Percentiles rank a stretch among this genome's conserved stretches.
Conservation (phyloP, 1,139 yeast species). For the Scheffersomyces segobiensis region DNA sequence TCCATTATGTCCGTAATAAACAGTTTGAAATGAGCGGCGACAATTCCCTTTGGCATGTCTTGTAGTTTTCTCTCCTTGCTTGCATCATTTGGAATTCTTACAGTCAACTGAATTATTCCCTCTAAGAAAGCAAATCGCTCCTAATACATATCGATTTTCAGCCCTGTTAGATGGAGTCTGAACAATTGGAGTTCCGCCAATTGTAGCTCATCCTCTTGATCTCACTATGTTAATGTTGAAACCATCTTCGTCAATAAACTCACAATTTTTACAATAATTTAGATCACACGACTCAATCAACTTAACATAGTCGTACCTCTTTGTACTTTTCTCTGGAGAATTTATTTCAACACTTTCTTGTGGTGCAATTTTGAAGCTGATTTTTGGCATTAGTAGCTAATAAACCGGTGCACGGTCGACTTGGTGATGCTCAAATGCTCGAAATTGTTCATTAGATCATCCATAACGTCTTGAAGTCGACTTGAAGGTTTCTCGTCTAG, state of each 20-base stretch:
- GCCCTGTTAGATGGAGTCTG: conserved; percentile 4
- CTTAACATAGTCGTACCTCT: conserved; percentile 1
- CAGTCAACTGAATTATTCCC: conserved; percentile 1
- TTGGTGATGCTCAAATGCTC: conserved; percentile 1
- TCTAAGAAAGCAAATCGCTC: background rate
- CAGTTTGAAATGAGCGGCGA: background rate
- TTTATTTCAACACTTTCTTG: conserved; percentile 2
- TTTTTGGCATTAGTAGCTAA: conserved; percentile 1
- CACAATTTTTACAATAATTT: conserved; percentile 1
- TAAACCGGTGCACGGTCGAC: conserved; percentile 1
- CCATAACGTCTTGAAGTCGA: too few relatives aligned
- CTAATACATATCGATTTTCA: background rate
- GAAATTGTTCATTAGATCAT: background rate
- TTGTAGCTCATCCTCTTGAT: conserved; percentile 1
- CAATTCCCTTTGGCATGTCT: background rate
- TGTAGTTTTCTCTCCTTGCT: too few relatives aligned
- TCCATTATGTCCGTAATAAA: too few relatives aligned
- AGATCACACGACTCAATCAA: background rate
- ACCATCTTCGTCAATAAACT: conserved; percentile 4
- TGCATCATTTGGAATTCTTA: too few relatives aligned
- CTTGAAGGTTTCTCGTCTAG: too few relatives aligned
- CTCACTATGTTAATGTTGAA: conserved; percentile 4
- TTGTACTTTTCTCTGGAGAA: background rate
- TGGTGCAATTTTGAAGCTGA: conserved; percentile 3
- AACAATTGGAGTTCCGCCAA: conserved; percentile 3